Percentiles rank a stretch among this genome's conserved stretches.
phyloP scores from a whole-genome alignment of 257 asterid genomes.

The Solanum clarkiae region DNA sequence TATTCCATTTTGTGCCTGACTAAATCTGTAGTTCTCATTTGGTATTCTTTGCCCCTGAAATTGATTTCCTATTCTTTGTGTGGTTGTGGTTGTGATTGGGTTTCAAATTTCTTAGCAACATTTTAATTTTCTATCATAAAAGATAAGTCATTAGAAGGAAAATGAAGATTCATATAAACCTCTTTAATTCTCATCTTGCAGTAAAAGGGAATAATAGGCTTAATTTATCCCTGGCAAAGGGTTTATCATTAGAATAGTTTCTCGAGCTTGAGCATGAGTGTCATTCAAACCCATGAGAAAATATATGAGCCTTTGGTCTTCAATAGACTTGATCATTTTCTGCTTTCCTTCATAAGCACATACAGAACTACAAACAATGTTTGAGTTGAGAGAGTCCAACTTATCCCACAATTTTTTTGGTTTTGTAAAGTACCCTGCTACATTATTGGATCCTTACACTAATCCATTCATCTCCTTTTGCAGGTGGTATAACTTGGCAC shows the following conservation, averaged over 20 bases:
- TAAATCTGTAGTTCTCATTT: too few species aligned
- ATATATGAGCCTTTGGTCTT: background rate
- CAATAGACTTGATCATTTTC: too few species aligned
- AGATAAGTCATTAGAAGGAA: background rate
- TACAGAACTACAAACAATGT: background rate
- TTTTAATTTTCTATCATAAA: background rate
- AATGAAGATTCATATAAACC: background rate
- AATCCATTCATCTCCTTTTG: too few species aligned
- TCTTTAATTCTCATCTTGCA: background rate
- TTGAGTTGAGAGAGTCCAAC: too few species aligned
- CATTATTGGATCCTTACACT: too few species aligned
- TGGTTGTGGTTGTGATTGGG: background rate
- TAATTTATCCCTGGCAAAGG: background rate
- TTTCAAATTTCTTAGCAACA: too few species aligned
- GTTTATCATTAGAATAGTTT: too few species aligned
- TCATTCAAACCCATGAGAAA: too few species aligned
- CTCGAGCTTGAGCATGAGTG: too few species aligned
- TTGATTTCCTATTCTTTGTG: background rate
- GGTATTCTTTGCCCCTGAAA: background rate
- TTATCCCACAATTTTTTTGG: too few species aligned
- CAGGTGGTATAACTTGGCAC: too few species aligned
- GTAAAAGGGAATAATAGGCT: background rate
- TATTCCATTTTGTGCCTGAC: background rate
- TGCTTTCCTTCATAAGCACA: background rate
- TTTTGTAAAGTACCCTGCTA: too few species aligned